phyloP scores from a whole-genome alignment of 495 filamentous ascomycete species.

The Glarea lozoyensis region DNA sequence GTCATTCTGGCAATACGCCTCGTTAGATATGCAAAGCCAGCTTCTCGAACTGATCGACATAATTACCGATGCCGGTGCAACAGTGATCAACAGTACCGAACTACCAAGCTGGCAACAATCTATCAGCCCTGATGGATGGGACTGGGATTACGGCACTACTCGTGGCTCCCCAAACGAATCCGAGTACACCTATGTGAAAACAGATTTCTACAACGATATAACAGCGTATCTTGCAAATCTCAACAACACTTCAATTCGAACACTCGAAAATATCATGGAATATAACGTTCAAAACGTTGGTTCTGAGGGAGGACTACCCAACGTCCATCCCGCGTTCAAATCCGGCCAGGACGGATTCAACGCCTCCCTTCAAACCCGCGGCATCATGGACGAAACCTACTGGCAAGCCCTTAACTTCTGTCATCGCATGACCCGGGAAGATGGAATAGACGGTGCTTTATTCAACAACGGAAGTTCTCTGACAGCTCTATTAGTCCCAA shows the following conservation, averaged over 20 bases:
- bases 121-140: constrained; percentile 54
- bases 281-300: constrained; percentile 60
- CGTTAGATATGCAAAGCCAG: constrained; percentile 39
- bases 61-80: constrained; percentile 53
- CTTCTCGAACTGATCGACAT: constrained; percentile 44
- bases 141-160: constrained; percentile 61
- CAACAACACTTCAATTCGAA: constrained; percentile 51
- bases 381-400: constrained; percentile 57
- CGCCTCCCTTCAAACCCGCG: constrained; percentile 48
- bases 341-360: constrained; percentile 64
- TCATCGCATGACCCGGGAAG: constrained; percentile 46
- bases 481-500: constrained; percentile 54
- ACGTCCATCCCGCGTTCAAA: constrained; percentile 54
- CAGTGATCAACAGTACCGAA: constrained; percentile 62
- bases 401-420: constrained; percentile 53
- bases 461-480: constrained; percentile 36
- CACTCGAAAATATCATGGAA: constrained; percentile 56
- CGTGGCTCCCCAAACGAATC: constrained; percentile 59
- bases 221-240: constrained; percentile 55
- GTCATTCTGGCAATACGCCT: constrained; percentile 54
- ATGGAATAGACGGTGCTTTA: constrained; percentile 62
- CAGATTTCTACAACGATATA: constrained; percentile 73
- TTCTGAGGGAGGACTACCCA: constrained; percentile 59
- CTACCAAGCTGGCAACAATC: constrained; percentile 51
- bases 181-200: constrained; percentile 63